These are phyloP conservation scores for Pseudozyma pruni DNA, from an alignment of 1,284 basidiomycete genomes.

Conservation along the genomic window DNA sequence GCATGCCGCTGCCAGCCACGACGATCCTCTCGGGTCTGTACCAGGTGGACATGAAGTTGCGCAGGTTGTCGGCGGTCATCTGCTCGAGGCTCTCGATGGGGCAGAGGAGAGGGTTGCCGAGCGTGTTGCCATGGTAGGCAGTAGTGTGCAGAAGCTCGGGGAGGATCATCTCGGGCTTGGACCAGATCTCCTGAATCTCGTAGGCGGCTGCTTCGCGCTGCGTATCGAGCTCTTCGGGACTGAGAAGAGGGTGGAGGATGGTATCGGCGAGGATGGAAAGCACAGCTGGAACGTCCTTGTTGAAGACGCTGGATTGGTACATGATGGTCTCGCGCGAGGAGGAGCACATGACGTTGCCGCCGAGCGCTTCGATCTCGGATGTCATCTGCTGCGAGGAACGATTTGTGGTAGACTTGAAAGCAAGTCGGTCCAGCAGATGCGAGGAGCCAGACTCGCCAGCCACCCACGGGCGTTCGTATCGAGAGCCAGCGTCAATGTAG, in stretches of 20 bases:
- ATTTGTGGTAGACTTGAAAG: constrained; percentile 80
- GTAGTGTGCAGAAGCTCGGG: constrained; percentile 89
- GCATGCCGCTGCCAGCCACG: constrained; percentile 90
- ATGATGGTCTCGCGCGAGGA: constrained; percentile 94
- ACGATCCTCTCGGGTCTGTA: constrained; percentile 93
- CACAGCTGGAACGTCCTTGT: constrained; percentile 82
- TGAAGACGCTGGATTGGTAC: constrained; percentile 97
- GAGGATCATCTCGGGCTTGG: constrained; percentile 93
- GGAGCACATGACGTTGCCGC: constrained; percentile 91
- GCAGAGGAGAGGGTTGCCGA: constrained; percentile 90
- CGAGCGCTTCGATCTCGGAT: constrained; percentile 81
- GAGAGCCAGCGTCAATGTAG: constrained; percentile 90
- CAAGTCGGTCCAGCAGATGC: constrained; percentile 93
- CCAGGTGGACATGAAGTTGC: constrained; percentile 81
- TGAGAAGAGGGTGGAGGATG: constrained; percentile 81
- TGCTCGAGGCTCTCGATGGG: constrained; percentile 82
- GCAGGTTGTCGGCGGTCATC: constrained; percentile 77
- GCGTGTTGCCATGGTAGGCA: constrained; percentile 81
- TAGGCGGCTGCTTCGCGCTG: constrained; percentile 91
- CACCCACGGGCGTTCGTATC: constrained; percentile 83
- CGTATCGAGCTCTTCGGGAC: constrained; percentile 81
- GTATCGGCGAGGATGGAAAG: constrained; percentile 91
- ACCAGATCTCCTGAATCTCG: constrained; percentile 86
- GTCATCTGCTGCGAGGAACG: constrained; percentile 79
- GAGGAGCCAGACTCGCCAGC: constrained; percentile 77